These are phyloP conservation scores for Chaetothyriales sp. DNA, from an alignment of 2,329 filamentous ascomycete species.

Conservation along the genomic window DNA sequence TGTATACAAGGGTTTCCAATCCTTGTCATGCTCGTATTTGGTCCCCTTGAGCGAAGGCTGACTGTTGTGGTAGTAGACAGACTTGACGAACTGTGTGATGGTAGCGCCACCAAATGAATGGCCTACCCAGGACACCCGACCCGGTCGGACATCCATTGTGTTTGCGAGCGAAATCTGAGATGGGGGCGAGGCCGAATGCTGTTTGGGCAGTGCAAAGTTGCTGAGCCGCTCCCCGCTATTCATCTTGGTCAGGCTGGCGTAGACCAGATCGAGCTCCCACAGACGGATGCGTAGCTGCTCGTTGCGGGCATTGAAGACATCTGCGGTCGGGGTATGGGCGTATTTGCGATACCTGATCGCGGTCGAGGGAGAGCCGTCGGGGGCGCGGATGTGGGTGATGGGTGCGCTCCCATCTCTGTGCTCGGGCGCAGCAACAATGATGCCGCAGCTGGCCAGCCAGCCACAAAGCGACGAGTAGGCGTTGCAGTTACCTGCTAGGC, in stretches of 20 bases:
- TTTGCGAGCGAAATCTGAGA: conserved; percentile 33
- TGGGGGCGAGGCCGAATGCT: no score
- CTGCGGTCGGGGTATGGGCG: conserved; percentile 48
- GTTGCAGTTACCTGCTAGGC: conserved; percentile 65
- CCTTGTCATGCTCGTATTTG: conserved; percentile 9
- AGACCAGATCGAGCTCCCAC: conserved; percentile 61
- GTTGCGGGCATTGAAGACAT: conserved; percentile 53
- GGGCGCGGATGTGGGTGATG: conserved; percentile 52
- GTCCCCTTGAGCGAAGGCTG: conserved; percentile 20
- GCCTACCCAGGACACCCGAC: conserved; percentile 58
- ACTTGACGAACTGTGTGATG: conserved; percentile 62
- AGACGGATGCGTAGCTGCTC: conserved; percentile 58
- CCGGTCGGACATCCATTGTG: conserved; percentile 54
- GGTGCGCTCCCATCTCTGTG: conserved; percentile 71
- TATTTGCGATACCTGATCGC: conserved; percentile 32
- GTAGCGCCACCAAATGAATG: conserved; percentile 72
- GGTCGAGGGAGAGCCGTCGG: conserved; percentile 6
- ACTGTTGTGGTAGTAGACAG: conserved; percentile 44
- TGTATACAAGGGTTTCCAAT: conserved; percentile 43
- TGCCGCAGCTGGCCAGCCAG: conserved; percentile 63
- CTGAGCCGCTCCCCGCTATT: conserved; percentile 38
- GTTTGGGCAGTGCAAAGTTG: conserved; percentile 24
- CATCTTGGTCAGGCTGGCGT: conserved; percentile 52
- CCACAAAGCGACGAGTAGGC: conserved; percentile 72
- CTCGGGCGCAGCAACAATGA: conserved; percentile 67